phyloP scores from a whole-genome alignment of 352 stramenopile species.

The Pythium dissotocum region DNA sequence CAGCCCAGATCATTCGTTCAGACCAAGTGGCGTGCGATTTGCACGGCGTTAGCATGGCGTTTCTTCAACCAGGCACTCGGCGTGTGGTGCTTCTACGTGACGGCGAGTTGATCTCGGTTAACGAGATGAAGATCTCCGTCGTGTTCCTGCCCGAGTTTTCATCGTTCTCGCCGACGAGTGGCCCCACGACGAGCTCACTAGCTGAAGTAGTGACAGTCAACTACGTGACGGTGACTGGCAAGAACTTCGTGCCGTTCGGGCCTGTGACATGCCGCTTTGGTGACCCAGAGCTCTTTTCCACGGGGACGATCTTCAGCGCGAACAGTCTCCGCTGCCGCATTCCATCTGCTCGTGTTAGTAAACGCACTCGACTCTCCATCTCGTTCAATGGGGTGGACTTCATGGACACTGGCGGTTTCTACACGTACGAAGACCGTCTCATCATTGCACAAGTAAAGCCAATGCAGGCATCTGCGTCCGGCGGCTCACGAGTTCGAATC shows the following conservation, averaged over 20 bases:
- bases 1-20: not conserved
- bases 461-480: conserved; percentile 44
- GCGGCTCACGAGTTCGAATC: conserved; percentile 67
- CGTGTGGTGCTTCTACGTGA: conserved; percentile 8
- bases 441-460: conserved; percentile 41
- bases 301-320: conserved; percentile 37
- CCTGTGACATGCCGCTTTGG: conserved; percentile 23
- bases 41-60: not conserved
- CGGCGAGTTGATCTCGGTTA: conserved; percentile 15
- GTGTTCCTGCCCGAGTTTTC: conserved; percentile 23
- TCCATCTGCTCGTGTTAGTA: conserved; percentile 28
- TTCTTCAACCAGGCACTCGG: conserved; percentile 2
- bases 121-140: conserved; percentile 6
- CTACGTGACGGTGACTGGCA: conserved; percentile 24
- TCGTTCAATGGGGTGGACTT: conserved; percentile 77
- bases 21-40: conserved; percentile 20
- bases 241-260: conserved; percentile 56
- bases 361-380: conserved; percentile 36
- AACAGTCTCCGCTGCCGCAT: conserved; percentile 47
- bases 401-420: conserved; percentile 27
- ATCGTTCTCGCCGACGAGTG: conserved; percentile 21
- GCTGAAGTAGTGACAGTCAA: not conserved
- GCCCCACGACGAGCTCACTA: conserved; percentile 4
- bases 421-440: conserved; percentile 42
- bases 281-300: conserved; percentile 10